Percentiles rank a stretch among this genome's conserved stretches.
Conservation (phyloP, 345 rosid species). For the Trapa incisa region DNA sequence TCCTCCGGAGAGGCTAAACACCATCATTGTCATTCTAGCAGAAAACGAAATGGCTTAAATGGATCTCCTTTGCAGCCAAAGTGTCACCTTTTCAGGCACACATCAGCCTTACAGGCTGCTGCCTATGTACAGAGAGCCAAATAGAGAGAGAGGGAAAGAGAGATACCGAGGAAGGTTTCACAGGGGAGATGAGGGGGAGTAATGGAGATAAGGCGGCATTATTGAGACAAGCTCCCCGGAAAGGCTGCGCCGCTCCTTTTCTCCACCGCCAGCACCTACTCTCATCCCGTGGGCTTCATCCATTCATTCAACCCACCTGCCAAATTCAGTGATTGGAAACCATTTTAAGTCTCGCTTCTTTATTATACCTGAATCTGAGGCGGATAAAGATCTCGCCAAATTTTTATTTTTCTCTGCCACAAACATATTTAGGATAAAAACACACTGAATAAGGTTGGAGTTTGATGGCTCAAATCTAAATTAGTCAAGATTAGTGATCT, state of each 20-base stretch:
- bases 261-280: neutral
- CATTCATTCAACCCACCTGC: neutral
- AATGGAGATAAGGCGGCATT: neutral
- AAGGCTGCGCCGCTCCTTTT: neutral
- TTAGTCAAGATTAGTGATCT: too few relatives aligned
- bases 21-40: neutral
- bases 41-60: neutral
- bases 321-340: neutral
- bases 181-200: neutral
- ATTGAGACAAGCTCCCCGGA: neutral
- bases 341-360: neutral
- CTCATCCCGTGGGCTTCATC: neutral
- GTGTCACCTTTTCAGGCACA: neutral
- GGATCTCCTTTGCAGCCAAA: neutral
- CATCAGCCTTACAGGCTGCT: neutral
- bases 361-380: neutral
- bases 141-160: neutral
- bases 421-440: too few relatives aligned
- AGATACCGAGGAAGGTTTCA: slow-evolving; percentile 1
- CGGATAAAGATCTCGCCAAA: too few relatives aligned
- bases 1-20: neutral
- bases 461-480: too few relatives aligned
- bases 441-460: too few relatives aligned
- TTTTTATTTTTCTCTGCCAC: too few relatives aligned
- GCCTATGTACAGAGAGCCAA: neutral